phyloP scores from a whole-genome alignment of 352 stramenopile genomes.

The Phytophthora megakarya region DNA sequence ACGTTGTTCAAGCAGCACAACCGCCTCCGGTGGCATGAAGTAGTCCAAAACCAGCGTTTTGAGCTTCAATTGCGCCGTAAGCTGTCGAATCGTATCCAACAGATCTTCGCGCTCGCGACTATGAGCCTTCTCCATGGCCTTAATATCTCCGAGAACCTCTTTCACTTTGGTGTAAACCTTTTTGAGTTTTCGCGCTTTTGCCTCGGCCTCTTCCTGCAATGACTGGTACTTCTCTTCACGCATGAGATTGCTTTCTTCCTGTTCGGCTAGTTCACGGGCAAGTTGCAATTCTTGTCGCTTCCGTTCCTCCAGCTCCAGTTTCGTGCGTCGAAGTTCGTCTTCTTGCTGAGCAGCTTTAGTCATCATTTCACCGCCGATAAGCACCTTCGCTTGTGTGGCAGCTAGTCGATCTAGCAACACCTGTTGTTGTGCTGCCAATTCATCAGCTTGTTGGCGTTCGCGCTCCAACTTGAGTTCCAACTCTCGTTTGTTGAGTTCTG shows the following conservation, averaged over 20 bases:
- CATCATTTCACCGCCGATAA: constrained; percentile 93
- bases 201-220: constrained; percentile 93
- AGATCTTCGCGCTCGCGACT: constrained; percentile 92
- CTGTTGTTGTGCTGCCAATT: constrained; percentile 75
- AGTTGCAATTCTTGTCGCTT: constrained; percentile 85
- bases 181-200: constrained; percentile 97
- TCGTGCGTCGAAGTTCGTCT: constrained; percentile 91
- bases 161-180: constrained; percentile 94
- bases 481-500: constrained; percentile 89
- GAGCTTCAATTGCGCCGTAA: constrained; percentile 96
- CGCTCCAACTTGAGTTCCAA: constrained; percentile 85
- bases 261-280: constrained; percentile 91
- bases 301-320: constrained; percentile 93
- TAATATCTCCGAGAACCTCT: constrained; percentile 90
- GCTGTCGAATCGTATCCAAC: constrained; percentile 94
- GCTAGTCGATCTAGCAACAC: constrained; percentile 87
- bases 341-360: constrained; percentile 95
- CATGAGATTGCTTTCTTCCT: constrained; percentile 94
- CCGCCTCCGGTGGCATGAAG: constrained; percentile 84
- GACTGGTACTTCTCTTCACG: constrained; percentile 91
- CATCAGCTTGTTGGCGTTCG: constrained; percentile 78
- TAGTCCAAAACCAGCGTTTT: constrained; percentile 94
- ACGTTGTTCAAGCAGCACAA: constrained; percentile 59
- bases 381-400: constrained; percentile 91
- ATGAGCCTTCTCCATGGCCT: constrained; percentile 95